Evolutionary conservation across 768 basidiomycete species (phyloP).

Genomic region (Kwoniella dendrophila): DNA sequence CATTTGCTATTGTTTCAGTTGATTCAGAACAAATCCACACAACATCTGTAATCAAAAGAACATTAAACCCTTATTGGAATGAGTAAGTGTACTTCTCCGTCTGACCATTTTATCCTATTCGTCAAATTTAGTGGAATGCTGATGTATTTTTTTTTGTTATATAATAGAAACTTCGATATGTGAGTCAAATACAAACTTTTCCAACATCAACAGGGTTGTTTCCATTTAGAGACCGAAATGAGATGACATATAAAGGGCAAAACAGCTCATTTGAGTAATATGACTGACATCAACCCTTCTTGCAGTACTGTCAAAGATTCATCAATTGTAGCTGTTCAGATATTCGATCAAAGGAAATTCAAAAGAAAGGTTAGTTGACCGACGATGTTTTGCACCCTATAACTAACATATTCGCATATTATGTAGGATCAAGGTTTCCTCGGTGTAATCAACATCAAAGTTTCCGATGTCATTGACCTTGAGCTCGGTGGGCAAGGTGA

Average conservation of each 20-base stretch:
- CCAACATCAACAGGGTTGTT: background rate
- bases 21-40: slow-evolving; percentile 97
- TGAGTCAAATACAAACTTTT: slow-evolving; percentile 56
- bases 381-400: background rate
- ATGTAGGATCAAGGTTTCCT: slow-evolving; percentile 93
- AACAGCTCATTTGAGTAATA: background rate
- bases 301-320: slow-evolving; percentile 89
- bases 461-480: slow-evolving; percentile 86
- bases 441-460: slow-evolving; percentile 93
- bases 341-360: slow-evolving; percentile 99
- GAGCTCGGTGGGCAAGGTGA: slow-evolving; percentile 90
- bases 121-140: no score
- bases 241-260: no score
- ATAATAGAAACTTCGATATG: slow-evolving; percentile 92
- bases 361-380: slow-evolving; percentile 67
- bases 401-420: background rate
- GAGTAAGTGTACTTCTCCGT: no score
- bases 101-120: no score
- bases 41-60: slow-evolving; percentile 92
- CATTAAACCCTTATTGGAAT: slow-evolving; percentile 57
- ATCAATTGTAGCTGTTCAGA: slow-evolving; percentile 96
- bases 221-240: no score
- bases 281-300: background rate
- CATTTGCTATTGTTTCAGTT: slow-evolving; percentile 97
- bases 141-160: background rate